These are phyloP conservation scores for Apophysomyces sp. DNA, from an alignment of 371 early-diverging fungal species.

Conservation along the genomic window DNA sequence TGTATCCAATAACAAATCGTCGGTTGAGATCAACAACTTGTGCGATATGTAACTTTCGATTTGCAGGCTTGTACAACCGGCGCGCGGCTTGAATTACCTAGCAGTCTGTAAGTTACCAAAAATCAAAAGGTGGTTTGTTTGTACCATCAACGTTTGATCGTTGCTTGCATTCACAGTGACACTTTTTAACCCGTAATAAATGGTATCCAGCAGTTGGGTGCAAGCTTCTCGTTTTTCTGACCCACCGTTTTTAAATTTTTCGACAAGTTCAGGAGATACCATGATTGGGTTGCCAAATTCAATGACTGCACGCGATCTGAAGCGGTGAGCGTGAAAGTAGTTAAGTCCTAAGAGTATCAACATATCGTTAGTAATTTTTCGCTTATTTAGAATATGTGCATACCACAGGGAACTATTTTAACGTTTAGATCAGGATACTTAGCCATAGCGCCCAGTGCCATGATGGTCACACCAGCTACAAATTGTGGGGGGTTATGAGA, in stretches of 20 bases:
- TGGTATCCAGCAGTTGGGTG: constrained; percentile 66
- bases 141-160: constrained; percentile 83
- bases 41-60: constrained; percentile 78
- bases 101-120: not conserved
- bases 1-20: constrained; percentile 88
- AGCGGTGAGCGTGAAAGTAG: constrained; percentile 93
- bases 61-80: constrained; percentile 84
- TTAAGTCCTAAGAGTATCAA: constrained; percentile 56
- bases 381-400: no score
- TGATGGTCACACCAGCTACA: constrained; percentile 73
- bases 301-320: constrained; percentile 90
- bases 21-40: constrained; percentile 89
- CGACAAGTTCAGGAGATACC: constrained; percentile 72
- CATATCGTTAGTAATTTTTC: not conserved
- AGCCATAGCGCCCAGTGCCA: constrained; percentile 90
- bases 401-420: constrained; percentile 85
- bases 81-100: constrained; percentile 92
- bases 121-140: not conserved
- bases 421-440: constrained; percentile 78
- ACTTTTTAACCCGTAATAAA: constrained; percentile 68
- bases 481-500: not conserved
- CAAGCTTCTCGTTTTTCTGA: constrained; percentile 75
- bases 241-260: constrained; percentile 79
- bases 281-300: constrained; percentile 89
- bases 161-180: constrained; percentile 91